A percentile compares a stretch with the other conserved stretches of the same genome.
Conservation (phyloP, 495 filamentous ascomycete species). For the Xylaria telfairii region DNA sequence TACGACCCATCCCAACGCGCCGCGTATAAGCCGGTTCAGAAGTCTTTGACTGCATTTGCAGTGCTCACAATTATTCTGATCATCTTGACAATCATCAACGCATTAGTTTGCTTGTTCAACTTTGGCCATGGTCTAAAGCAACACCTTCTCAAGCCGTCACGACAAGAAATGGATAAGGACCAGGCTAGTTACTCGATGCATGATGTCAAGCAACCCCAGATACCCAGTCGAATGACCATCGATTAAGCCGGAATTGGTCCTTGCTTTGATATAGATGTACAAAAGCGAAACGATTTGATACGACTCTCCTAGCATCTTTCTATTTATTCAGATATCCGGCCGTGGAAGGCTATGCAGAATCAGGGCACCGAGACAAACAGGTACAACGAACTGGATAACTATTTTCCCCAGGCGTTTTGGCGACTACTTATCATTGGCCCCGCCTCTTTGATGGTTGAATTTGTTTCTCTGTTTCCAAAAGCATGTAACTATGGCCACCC, state of each 20-base stretch:
- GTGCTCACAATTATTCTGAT: slow-evolving; percentile 90
- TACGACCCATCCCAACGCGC: slow-evolving; percentile 60
- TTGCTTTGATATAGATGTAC: slow-evolving; percentile 36
- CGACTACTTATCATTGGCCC: slow-evolving; percentile 9
- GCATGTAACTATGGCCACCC: neutral
- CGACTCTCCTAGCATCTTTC: slow-evolving; percentile 39
- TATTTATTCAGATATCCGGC: slow-evolving; percentile 38
- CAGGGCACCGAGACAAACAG: slow-evolving; percentile 2
- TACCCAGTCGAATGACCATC: slow-evolving; percentile 84
- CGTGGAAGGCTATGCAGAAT: slow-evolving; percentile 14
- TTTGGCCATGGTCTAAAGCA: slow-evolving; percentile 90
- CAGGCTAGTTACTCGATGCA: slow-evolving; percentile 73
- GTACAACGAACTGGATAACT: slow-evolving; percentile 14
- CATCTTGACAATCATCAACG: slow-evolving; percentile 86
- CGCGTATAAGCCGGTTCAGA: slow-evolving; percentile 74
- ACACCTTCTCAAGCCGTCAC: slow-evolving; percentile 71
- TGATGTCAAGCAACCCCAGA: slow-evolving; percentile 62
- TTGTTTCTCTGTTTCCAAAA: neutral
- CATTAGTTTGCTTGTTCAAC: slow-evolving; percentile 84
- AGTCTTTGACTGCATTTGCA: slow-evolving; percentile 88
- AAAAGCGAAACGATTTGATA: slow-evolving; percentile 40
- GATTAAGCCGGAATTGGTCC: slow-evolving; percentile 58
- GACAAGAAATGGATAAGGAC: slow-evolving; percentile 72
- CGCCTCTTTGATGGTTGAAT: slow-evolving; percentile 9
- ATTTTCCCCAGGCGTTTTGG: slow-evolving; percentile 23